Evolutionary conservation across 352 stramenopile species (phyloP).

Genomic region (Peronosclerospora sorghi): DNA sequence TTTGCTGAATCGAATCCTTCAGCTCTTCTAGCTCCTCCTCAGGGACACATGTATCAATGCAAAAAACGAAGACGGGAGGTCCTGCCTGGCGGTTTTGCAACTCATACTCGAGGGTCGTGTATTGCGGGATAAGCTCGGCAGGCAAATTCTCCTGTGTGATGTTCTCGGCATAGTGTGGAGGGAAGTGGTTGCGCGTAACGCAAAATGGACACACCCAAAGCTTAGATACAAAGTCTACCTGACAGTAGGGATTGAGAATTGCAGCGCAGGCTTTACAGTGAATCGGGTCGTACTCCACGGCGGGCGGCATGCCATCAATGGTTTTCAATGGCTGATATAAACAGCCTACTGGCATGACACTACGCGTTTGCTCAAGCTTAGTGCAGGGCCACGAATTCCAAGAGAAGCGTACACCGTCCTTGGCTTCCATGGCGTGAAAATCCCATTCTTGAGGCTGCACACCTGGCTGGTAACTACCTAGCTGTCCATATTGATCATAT

Average conservation of each 20-base stretch:
- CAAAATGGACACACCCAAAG: constrained; percentile 99
- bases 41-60: constrained; percentile 95
- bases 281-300: constrained; percentile 97
- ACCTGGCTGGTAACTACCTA: constrained; percentile 32
- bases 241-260: constrained; percentile 97
- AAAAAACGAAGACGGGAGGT: constrained; percentile 98
- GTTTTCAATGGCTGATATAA: constrained; percentile 97
- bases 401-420: constrained; percentile 94
- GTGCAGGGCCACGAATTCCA: constrained; percentile 98
- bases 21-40: constrained; percentile 95
- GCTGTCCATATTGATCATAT: constrained; percentile 43
- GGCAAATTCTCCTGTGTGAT: constrained; percentile 98
- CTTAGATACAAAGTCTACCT: constrained; percentile 98
- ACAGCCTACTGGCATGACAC: constrained; percentile 92
- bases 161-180: constrained; percentile 88
- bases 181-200: constrained; percentile 98
- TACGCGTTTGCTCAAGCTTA: constrained; percentile 95
- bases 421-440: constrained; percentile 73
- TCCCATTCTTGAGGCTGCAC: constrained; percentile 80
- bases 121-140: constrained; percentile 98
- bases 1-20: constrained; percentile 97
- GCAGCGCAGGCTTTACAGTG: constrained; percentile 95
- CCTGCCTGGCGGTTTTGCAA: constrained; percentile 87
- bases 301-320: constrained; percentile 88
- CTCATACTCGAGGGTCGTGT: constrained; percentile 99